A percentile compares a stretch with the other conserved stretches of the same genome.
Evolutionary conservation across 2,329 filamentous ascomycete genomes (phyloP).

Genomic region (Cordyceps militaris): DNA sequence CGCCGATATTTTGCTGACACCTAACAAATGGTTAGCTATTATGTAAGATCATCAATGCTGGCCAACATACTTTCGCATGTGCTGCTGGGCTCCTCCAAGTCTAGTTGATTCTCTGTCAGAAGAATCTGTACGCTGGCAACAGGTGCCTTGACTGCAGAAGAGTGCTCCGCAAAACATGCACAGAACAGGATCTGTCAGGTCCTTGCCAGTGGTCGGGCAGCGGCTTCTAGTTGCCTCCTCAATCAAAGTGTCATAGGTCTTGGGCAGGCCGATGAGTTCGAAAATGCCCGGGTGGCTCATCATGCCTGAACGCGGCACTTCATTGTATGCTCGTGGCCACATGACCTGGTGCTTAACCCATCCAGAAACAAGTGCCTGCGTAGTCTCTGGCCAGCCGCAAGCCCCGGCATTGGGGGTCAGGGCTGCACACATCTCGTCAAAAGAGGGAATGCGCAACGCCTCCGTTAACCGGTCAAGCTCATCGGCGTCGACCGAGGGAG

Average conservation of each 20-base stretch:
- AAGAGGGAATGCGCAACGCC: slow-evolving; percentile 65
- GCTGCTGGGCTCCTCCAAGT: slow-evolving; percentile 83
- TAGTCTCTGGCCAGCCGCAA: slow-evolving; percentile 43
- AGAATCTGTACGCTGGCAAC: slow-evolving; percentile 65
- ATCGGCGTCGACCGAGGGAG: slow-evolving; percentile 56
- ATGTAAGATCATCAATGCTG: neutral
- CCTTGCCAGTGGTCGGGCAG: slow-evolving; percentile 86
- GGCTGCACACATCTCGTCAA: slow-evolving; percentile 69
- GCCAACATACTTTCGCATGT: slow-evolving; percentile 68
- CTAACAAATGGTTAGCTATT: slow-evolving; percentile 34
- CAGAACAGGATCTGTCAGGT: slow-evolving; percentile 81
- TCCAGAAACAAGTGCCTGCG: slow-evolving; percentile 44
- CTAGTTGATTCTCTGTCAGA: slow-evolving; percentile 37
- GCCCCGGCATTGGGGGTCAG: slow-evolving; percentile 39
- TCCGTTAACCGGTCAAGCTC: slow-evolving; percentile 79
- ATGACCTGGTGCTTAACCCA: slow-evolving; percentile 66
- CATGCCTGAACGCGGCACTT: slow-evolving; percentile 37
- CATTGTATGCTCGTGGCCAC: slow-evolving; percentile 27
- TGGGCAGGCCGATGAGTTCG: slow-evolving; percentile 85
- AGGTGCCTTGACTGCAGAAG: slow-evolving; percentile 89
- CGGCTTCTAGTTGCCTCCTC: slow-evolving; percentile 79
- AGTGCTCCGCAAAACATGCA: slow-evolving; percentile 96
- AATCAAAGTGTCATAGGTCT: slow-evolving; percentile 85
- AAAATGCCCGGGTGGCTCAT: slow-evolving; percentile 83
- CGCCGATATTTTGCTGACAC: slow-evolving; percentile 82